Base-by-base conservation (phyloP, 139 green algal species). In the Trebouxia sp. region DNA sequence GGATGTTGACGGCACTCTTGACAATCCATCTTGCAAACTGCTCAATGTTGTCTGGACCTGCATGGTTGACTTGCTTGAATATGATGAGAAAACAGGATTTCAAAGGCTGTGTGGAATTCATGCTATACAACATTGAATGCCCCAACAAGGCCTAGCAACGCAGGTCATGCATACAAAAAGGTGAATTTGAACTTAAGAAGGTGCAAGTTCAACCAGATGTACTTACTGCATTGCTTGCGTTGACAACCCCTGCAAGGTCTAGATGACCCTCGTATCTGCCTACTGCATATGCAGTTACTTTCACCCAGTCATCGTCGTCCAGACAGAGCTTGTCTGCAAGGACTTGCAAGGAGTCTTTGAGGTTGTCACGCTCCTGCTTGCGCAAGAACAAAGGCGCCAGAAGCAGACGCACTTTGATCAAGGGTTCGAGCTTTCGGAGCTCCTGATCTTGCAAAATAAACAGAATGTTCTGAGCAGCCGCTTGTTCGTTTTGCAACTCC, bases 311-410 rank as follows among this genome's bases (percentile, higher is more conserved):
- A 43, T 72, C 62, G 20, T 72, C 62, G 26, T 72, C 62, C 62
- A 72, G 32, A 45, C 62, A 72, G 32, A 72, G 62, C 26, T 72
- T 72, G 62, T 72, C 62, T 72, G 62, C 62, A 45, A 72, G 62
- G 62, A 72, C 62, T 72, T 72, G 62, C 62, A 72, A 72, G 32
- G 62, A 43, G 42, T 38, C 69, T 77, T 77, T 77, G 69, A 77
- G 41, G 9, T 26, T 77, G 41, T 77, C 69, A 77, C 43, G 69
- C 69, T 53, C 69, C 69, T 77, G 69, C 69, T 53, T 77, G 69
- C 43, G 69, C 69, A 72, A 72, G 62, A 72, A 72, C 62, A 72
- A 72, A 72, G 62, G 62, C 62, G 62, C 62, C 62, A 72, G 62
- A n/a, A 72, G 62, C 62, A 72, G 62, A 45, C 62, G 62, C 62